phyloP scores from a whole-genome alignment of 2,329 filamentous ascomycete genomes.

The Albophoma yamanashiensis region DNA sequence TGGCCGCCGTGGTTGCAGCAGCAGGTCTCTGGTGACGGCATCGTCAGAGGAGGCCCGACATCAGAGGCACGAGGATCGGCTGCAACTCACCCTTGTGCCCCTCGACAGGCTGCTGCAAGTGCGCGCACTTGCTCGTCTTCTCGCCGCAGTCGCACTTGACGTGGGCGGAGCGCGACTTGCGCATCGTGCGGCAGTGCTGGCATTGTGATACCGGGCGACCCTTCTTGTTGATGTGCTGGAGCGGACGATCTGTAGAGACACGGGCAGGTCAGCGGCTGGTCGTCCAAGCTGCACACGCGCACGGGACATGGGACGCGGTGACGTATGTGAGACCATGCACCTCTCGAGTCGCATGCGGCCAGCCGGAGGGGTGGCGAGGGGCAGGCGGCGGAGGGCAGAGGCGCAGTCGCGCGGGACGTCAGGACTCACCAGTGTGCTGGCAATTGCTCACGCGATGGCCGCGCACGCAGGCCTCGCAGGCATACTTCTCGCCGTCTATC shows the following conservation, averaged over 20 bases:
- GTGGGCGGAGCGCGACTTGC: constrained; percentile 91
- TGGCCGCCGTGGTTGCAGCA: constrained; percentile 60
- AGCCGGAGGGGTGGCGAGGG: not conserved
- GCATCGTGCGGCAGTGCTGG: constrained; percentile 88
- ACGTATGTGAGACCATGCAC: not conserved
- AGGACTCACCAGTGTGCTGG: constrained; percentile 76
- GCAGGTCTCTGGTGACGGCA: constrained; percentile 43
- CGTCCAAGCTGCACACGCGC: not conserved
- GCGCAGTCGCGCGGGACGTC: constrained; percentile 4
- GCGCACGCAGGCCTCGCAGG: constrained; percentile 95
- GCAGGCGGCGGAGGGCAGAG: constrained; percentile 1
- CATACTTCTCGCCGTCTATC: constrained; percentile 93
- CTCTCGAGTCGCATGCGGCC: not conserved
- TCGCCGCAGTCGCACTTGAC: constrained; percentile 96
- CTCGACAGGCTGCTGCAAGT: constrained; percentile 45
- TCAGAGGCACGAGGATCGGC: constrained; percentile 1
- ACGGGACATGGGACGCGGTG: not conserved
- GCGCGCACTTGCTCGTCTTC: constrained; percentile 65
- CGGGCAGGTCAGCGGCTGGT: constrained; percentile 11
- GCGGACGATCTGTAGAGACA: constrained; percentile 59
- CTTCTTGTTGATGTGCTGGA: constrained; percentile 95
- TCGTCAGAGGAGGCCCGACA: constrained; percentile 3
- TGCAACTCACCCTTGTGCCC: constrained; percentile 46
- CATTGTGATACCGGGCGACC: constrained; percentile 96
- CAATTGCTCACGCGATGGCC: constrained; percentile 98